Evolutionary conservation across 2,329 filamentous ascomycete genomes (phyloP).

Genomic region (Lasiodiplodia hormozganensis): DNA sequence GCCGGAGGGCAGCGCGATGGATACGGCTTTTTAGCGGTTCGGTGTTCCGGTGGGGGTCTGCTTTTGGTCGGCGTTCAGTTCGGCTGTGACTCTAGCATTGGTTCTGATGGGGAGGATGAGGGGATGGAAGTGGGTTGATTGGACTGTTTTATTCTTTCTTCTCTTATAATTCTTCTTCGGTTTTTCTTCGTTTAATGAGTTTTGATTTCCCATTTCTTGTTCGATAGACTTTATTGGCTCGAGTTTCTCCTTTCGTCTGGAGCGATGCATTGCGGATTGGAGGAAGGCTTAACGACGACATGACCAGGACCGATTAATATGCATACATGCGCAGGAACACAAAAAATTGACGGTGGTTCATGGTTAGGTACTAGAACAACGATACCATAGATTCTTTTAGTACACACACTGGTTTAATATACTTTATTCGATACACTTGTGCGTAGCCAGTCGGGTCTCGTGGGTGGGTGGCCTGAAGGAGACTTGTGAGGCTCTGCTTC

Average conservation of each 20-base stretch:
- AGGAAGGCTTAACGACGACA: neutral
- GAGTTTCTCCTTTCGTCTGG: neutral
- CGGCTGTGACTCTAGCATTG: neutral
- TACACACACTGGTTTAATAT: neutral
- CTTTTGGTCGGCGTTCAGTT: constrained; percentile 18
- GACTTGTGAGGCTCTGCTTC: constrained; percentile 12
- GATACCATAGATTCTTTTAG: constrained; percentile 6
- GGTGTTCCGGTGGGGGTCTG: constrained; percentile 24
- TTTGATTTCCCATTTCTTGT: neutral
- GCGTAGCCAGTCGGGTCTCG: neutral
- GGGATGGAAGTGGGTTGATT: neutral
- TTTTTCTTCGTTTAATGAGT: constrained; percentile 2
- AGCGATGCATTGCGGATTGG: neutral
- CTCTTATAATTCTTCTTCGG: neutral
- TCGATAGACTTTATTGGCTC: neutral
- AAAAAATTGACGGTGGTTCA: neutral
- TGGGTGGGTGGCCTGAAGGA: neutral
- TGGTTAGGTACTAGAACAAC: neutral
- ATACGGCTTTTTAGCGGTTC: constrained; percentile 20
- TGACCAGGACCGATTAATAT: neutral
- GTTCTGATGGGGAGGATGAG: neutral
- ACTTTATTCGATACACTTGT: neutral
- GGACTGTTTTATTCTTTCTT: neutral
- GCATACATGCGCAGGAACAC: neutral
- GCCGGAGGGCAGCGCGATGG: constrained; percentile 11